Evolutionary conservation across 2,329 filamentous ascomycete genomes (phyloP), one percentile per base, ranked within the genome.

Genomic region (Plectosphaerella cucumerina): DNA sequence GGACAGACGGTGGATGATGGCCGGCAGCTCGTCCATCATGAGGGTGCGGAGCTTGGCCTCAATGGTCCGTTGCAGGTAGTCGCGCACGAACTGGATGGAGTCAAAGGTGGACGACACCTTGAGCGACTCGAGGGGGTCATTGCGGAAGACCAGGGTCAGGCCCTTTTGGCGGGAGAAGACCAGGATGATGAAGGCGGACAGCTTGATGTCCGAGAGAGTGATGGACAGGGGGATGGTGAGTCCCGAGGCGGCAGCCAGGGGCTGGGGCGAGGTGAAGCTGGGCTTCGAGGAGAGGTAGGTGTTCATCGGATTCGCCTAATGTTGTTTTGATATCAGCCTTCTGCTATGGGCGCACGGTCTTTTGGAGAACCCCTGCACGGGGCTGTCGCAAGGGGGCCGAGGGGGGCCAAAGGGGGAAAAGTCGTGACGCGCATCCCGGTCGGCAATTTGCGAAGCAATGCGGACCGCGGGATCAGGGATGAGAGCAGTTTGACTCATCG

Each of bases 71-170:
- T 99, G 94, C 51, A 99, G 75, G 68, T 97, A 97, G 69, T 99
- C 92, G 59, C 94, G 87, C 56, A 99, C 94, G 65, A 99, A 99
- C 43, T 94, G 93, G 62, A 99, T 99, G 12, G 93, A 96, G 73
- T 99, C 94, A 70, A 99, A 99, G 43, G 94, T 99, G 59, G 93
- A 97, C 1, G 93, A 97, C 58, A 99, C 94, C 74, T 97, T 97
- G 63, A 99, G 84, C 5, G 93, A 97, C 67, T 99, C 94, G 55
- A 99, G 84, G 5, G 94, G 94, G 66, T 99, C 94, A 80, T 99
- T 97, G 61, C 94, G 87, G 68, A 99, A 99, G 43, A 99, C 94
- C 45, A 99, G 79, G 2, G 94, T 99, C 51, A 99, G 80, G 18
- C 94, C 94, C 67, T 99, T 99, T 72, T 96, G 91, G 66, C 91